Evolutionary conservation across 495 filamentous ascomycete species (phyloP), one percentile per base, ranked within the genome.

Genomic region (Pyrenula massariospora): DNA sequence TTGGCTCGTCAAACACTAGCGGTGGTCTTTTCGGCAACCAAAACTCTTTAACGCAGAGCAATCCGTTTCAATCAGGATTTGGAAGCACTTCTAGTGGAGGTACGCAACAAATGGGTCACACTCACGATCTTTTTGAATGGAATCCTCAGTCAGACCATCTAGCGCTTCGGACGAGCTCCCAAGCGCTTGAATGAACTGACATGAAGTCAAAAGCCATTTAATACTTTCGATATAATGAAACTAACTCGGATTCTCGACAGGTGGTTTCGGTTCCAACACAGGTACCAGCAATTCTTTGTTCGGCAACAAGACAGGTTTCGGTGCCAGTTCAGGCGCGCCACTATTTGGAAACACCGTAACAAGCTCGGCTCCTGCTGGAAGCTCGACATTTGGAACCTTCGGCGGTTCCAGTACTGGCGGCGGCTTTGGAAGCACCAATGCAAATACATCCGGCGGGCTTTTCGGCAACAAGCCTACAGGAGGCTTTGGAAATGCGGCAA

Each of bases 341-440:
- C 60, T 79, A 3, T 81, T 84, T 60, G 82, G 81, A 31, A 64
- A 65, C 53, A 65, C 65, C 55, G 59, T 68, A 48, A 70, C 73
- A 42, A 42, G 31, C 31, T 42, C 31, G 5, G 31, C 31, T 42
- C 31, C 31, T 54, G 73, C 73, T 65, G 77, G 74, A 69, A 76
- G 63, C 69, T 73, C 65, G 62, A 70, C 25, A 64, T 64, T 58
- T 31, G 75, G 78, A 53, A 76, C 79, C n/a, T 75, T 80, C 50
- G 76, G 75, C 56, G 73, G 72, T 24, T 84, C 84, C 63, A 81
- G 80, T 19, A 67, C 60, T 54, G 67, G 66, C 36, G 69, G 64
- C 53, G 64, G 56, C 15, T 67, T 67, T 25, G 78, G 79, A 36
- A 52, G 67, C 22, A 74, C 69, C 60, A 70, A 78, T 24, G 70